Evolutionary conservation across 352 stramenopile genomes (phyloP), one percentile per base, ranked within the genome.

Genomic region (Peronospora farinosa): DNA sequence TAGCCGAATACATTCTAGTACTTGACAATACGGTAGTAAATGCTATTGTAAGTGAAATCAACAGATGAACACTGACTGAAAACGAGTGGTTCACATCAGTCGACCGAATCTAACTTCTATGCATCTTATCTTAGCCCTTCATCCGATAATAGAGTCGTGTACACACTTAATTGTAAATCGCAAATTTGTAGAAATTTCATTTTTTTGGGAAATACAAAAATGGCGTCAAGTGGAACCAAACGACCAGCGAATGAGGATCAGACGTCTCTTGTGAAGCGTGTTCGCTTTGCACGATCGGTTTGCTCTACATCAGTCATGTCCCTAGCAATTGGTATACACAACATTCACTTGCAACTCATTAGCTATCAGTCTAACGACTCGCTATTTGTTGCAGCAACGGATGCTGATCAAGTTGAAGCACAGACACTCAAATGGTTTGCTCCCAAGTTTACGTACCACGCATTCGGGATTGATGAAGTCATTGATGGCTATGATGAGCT

Each of bases 401-500:
- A 70, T 19, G 47, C 35, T 7, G 39, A 61, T 23, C 66, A 79
- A 52, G 54, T 77, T 69, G 60, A 81, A 63, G 54, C 65, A 10
- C 45, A 67, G 30, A 56, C 47, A 33, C 62, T 77, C 23, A 40
- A 69, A 9, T 78, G 54, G 47, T 92, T 91, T 54, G 57, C 58
- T 13, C 82, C 82, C 11, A 69, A 67, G 37, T 91, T 89, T 60
- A 88, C 82, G 45, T 93, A 93, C 57, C 82, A 93, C 36, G 70
- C 73, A 21, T 91, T 90, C 43, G 78, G 77, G 6, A 86, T 78
- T 19, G 69, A 88, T 8, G 79, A 93, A 49, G 27, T 59, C n/a
- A 64, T 91, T 13, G 65, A 79, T 44, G 78, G 79, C 6, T 91
- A 84, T 27, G 61, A 78, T 33, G 72, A 63, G 0, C 65, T 91